phyloP scores from a whole-genome alignment of 2,329 filamentous ascomycete genomes.

The Colletotrichum orchidophilum region DNA sequence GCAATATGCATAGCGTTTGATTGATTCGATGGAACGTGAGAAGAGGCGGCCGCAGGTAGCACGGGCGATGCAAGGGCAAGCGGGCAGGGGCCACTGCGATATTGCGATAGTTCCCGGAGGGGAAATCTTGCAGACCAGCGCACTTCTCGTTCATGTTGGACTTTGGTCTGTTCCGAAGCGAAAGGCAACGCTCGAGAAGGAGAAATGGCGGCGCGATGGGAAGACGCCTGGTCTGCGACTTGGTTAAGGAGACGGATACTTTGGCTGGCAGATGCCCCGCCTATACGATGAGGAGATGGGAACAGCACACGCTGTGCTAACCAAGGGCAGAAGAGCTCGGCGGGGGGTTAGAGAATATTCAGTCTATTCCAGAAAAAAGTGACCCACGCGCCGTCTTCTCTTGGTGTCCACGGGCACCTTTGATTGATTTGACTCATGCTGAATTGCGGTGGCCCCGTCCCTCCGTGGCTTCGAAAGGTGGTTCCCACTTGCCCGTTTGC shows the following conservation, averaged over 20 bases:
- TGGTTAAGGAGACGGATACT: too few relatives aligned
- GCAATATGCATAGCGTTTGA: conserved; percentile 30
- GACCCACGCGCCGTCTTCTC: background rate
- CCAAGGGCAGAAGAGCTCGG: background rate
- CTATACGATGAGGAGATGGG: background rate
- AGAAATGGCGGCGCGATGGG: background rate
- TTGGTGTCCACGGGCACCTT: background rate
- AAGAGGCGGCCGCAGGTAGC: background rate
- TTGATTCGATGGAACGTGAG: conserved; percentile 8
- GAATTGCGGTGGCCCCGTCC: background rate
- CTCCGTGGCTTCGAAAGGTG: background rate
- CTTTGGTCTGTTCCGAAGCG: background rate
- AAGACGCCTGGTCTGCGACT: background rate
- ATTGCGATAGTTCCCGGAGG: background rate
- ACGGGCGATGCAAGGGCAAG: background rate
- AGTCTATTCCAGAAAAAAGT: background rate
- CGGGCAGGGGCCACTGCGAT: background rate
- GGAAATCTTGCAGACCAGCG: background rate
- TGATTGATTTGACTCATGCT: conserved; percentile 3
- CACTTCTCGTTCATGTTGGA: too few relatives aligned
- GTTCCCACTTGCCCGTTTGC: background rate
- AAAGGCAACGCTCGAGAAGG: background rate
- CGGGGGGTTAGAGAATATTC: background rate
- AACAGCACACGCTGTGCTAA: background rate
- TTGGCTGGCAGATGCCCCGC: too few relatives aligned